Evolutionary conservation across 495 filamentous ascomycete species (phyloP).

Genomic region (Podospora tetraspora): DNA sequence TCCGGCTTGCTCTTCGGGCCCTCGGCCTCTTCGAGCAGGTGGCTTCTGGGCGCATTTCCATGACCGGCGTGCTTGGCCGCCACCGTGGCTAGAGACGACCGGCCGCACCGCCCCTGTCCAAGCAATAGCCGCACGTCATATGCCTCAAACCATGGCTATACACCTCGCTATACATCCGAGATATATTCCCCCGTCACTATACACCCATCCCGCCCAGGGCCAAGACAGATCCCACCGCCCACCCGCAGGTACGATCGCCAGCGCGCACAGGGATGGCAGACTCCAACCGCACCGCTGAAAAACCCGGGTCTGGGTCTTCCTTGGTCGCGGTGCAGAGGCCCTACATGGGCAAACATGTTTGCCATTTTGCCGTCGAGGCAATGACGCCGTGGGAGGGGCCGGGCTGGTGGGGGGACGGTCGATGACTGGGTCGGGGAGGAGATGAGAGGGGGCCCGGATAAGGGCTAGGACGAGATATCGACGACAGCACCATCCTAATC

Average conservation of each 20-base stretch:
- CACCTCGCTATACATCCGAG: constrained; percentile 19
- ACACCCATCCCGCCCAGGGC: constrained; percentile 10
- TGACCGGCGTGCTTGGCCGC: background rate
- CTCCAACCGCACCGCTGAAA: background rate
- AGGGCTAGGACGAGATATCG: background rate
- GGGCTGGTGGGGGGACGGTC: background rate
- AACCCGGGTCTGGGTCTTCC: background rate
- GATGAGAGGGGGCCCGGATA: constrained; percentile 3
- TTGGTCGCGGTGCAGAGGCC: background rate
- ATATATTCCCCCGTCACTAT: constrained; percentile 17
- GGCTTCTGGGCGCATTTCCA: background rate
- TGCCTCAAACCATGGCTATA: constrained; percentile 16
- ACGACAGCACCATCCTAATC: constrained; percentile 8
- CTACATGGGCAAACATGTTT: background rate
- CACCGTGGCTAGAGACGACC: background rate
- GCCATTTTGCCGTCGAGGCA: background rate
- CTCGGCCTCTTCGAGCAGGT: background rate
- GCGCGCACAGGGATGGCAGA: background rate
- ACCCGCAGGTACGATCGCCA: background rate
- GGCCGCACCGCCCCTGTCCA: background rate
- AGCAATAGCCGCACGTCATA: constrained; percentile 20
- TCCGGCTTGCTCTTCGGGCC: background rate
- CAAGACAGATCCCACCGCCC: constrained; percentile 1
- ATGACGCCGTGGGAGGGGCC: background rate
- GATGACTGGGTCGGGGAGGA: background rate